Conservation (phyloP, 441 rosid species). For the Mallotus repandus region DNA sequence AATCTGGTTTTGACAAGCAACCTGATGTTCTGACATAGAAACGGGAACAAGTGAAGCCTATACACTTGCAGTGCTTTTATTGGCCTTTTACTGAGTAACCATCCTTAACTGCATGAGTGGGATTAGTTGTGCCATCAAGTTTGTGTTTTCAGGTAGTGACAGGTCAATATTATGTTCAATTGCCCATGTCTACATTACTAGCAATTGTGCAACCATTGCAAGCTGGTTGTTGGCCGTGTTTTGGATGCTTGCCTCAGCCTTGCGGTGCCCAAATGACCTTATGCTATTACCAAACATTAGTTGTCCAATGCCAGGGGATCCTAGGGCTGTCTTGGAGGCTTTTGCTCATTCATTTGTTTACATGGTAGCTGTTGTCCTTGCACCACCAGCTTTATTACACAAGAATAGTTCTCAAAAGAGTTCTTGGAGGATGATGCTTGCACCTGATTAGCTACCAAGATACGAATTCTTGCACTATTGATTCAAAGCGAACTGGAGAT, state of each 20-base stretch:
- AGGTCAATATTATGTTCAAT: slow-evolving; percentile 85
- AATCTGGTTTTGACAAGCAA: slow-evolving; percentile 50
- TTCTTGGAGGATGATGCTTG: slow-evolving; percentile 90
- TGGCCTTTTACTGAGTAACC: slow-evolving; percentile 77
- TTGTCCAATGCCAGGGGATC: slow-evolving; percentile 47
- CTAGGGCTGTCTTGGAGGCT: slow-evolving; percentile 45
- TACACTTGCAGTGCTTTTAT: slow-evolving; percentile 50
- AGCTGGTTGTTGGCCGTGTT: slow-evolving; percentile 70
- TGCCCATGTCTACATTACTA: slow-evolving; percentile 90
- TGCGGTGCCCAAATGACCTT: slow-evolving; percentile 79
- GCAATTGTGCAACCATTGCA: slow-evolving; percentile 77
- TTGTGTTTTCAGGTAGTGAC: slow-evolving; percentile 85
- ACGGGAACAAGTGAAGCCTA: slow-evolving; percentile 28
- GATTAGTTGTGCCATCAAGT: slow-evolving; percentile 77
- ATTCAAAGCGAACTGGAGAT: slow-evolving; percentile 76
- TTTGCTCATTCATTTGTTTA: slow-evolving; percentile 69
- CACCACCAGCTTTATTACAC: slow-evolving; percentile 67
- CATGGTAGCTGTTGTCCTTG: slow-evolving; percentile 50
- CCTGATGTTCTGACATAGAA: slow-evolving; percentile 64
- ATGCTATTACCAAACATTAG: slow-evolving; percentile 50
- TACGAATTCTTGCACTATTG: slow-evolving; percentile 86
- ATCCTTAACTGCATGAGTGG: slow-evolving; percentile 81
- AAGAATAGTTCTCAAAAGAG: slow-evolving; percentile 62
- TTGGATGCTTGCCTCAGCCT: slow-evolving; percentile 54
- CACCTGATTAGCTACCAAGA: slow-evolving; percentile 63